A percentile compares a stretch with the other conserved stretches of the same genome.
phyloP scores from a whole-genome alignment of 202 grass and related monocot species.

The Setaria italica region DNA sequence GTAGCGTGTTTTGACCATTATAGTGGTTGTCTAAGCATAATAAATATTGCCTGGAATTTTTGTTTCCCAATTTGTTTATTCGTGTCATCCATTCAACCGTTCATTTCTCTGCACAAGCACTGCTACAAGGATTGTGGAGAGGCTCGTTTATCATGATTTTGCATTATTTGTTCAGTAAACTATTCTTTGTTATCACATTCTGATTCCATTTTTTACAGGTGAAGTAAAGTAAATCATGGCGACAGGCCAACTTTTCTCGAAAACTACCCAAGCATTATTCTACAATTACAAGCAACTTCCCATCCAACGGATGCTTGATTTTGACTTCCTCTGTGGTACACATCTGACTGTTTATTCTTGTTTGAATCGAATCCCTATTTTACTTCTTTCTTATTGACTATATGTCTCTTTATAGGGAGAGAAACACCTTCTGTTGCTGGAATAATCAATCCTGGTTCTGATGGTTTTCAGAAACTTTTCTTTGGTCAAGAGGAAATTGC shows the following conservation, averaged over 20 bases:
- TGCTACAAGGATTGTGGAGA: neutral
- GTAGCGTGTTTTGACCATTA: neutral
- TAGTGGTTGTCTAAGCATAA: neutral
- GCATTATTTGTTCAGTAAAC: neutral
- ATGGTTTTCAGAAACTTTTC: constrained; percentile 98
- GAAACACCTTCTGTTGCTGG: constrained; percentile 98
- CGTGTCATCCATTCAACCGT: neutral
- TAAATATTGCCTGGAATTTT: neutral
- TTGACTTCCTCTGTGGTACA: constrained; percentile 96
- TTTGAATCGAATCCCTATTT: constrained; percentile 3
- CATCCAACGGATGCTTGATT: constrained; percentile 98
- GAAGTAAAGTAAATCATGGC: constrained; percentile 73
- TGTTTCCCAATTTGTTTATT: neutral
- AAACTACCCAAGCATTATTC: constrained; percentile 92
- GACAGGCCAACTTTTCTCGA: constrained; percentile 88
- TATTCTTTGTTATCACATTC: neutral
- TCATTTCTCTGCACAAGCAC: neutral
- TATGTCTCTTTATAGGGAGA: constrained; percentile 64
- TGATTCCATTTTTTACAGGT: constrained; percentile 45
- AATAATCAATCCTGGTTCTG: constrained; percentile 98
- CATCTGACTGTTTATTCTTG: constrained; percentile 31
- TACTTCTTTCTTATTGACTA: constrained; percentile 35
- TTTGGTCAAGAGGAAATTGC: constrained; percentile 99
- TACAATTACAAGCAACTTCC: constrained; percentile 99
- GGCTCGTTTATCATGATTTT: constrained; percentile 6